These are phyloP conservation scores for Microbotryum lychnidis-dioicae DNA, from an alignment of 1,284 basidiomycete species.

Conservation along the genomic window DNA sequence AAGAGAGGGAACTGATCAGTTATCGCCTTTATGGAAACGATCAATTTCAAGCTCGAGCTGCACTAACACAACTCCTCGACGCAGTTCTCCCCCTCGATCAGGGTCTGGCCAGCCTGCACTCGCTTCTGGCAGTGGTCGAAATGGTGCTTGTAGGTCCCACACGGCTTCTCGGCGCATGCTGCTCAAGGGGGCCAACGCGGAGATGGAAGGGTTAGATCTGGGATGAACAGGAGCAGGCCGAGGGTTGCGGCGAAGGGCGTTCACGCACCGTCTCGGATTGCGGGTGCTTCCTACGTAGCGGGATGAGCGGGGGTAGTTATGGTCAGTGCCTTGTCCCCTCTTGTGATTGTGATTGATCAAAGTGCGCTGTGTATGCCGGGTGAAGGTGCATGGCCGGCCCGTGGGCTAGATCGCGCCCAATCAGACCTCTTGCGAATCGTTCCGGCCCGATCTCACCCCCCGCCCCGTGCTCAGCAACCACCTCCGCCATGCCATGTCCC, in stretches of 20 bases:
- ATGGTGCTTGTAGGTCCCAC: constrained; percentile 65
- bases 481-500: neutral
- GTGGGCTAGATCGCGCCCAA: neutral
- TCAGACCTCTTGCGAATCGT: neutral
- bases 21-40: neutral
- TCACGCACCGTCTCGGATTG: constrained; percentile 30
- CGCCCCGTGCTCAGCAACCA: too few relatives aligned
- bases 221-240: neutral
- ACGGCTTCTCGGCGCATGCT: constrained; percentile 65
- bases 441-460: neutral
- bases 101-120: constrained; percentile 58
- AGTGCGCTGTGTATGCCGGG: neutral
- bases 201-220: neutral
- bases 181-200: neutral
- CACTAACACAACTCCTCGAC: constrained; percentile 62
- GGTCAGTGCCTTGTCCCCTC: neutral
- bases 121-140: constrained; percentile 87
- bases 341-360: too few relatives aligned
- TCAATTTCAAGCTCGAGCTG: constrained; percentile 39
- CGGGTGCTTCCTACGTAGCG: constrained; percentile 12
- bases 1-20: neutral
- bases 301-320: neutral
- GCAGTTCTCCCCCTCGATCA: constrained; percentile 69
- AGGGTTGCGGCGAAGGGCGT: neutral
- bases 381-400: too few relatives aligned